Base-by-base conservation (phyloP, 371 early-diverging fungal species). In the Antonospora locustae region DNA sequence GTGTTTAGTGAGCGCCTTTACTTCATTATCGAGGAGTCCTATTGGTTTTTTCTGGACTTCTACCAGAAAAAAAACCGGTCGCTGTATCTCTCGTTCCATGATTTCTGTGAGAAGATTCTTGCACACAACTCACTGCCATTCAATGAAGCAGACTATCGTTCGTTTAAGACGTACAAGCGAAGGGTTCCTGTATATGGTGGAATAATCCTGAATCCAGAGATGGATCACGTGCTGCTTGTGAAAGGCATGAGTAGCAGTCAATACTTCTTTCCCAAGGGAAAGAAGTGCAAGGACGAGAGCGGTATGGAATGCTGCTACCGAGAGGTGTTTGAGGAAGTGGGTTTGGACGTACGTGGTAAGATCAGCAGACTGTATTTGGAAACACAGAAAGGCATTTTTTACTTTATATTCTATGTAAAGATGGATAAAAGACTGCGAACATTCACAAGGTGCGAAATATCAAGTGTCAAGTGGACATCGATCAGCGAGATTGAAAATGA, bases 1-100 rank as follows among this genome's bases (percentile, higher is more conserved):
- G 95, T 93, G 68, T 81, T 85, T 20, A 80, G 85, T 7, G 89
- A 88, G 65, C 79, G 95, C 34, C 85, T 96, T 41, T 87, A 87
- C 62, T 97, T 97, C 70, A 91, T 92, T 75, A 84, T 97, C 43
- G 98, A 97, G 68, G 89, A 91, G 73, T 96, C 96, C 3, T 90
- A 94, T 69, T 97, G 98, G 98, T 96, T 86, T 72, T 92, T 91
- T 72, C 88, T 90, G 65, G 98, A 97, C 75, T 90, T 91, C 75
- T 80, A 88, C 34, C 78, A 88, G 58, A 84, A 84, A 58, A 74
- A 81, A 50, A 80, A 82, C 57, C 81, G 84, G 6, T 47, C 1
- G n/a, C n/a, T n/a, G n/a, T 62, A 59, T 41, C 14, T 60, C 3
- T 50, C 51, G 28, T 53, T 71, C 17, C 50, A 27, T 79, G 81